Evolutionary conservation across 148 eudicot species (phyloP).

Genomic region (Arbutus unedo): DNA sequence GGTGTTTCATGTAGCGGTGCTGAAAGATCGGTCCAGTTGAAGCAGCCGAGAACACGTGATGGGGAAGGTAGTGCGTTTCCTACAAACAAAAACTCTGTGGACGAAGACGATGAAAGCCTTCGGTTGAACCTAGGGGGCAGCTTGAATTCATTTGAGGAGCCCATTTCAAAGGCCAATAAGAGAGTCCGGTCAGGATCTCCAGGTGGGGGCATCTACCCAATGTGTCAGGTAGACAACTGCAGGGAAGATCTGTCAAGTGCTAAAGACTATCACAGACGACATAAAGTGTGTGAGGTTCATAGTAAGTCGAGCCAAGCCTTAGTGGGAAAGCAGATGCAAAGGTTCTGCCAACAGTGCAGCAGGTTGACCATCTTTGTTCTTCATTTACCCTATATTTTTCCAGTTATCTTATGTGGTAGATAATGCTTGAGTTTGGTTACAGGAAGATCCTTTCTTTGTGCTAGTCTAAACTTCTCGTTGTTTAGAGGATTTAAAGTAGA

Average conservation of each 20-base stretch:
- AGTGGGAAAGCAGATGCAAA: constrained; percentile 80
- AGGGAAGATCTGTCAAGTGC: constrained; percentile 66
- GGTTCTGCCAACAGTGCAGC: constrained; percentile 95
- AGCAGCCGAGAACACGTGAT: constrained; percentile 11
- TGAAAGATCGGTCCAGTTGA: not conserved
- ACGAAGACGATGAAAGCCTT: constrained; percentile 35
- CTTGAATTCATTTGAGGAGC: constrained; percentile 21
- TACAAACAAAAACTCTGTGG: constrained; percentile 12
- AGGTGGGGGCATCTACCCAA: constrained; percentile 46
- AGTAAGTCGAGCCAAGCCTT: constrained; percentile 66
- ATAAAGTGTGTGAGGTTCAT: constrained; percentile 80
- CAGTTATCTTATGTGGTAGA: not conserved
- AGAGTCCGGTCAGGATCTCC: constrained; percentile 58
- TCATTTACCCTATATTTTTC: not conserved
- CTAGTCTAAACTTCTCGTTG: not conserved
- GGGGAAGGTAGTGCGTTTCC: constrained; percentile 15
- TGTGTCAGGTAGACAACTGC: constrained; percentile 84
- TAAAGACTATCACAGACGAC: constrained; percentile 84
- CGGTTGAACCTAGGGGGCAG: constrained; percentile 39
- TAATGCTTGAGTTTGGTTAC: not conserved
- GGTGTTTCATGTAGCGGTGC: constrained; percentile 1
- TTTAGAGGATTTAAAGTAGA: not conserved
- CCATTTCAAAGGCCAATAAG: constrained; percentile 39
- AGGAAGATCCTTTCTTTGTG: not conserved
- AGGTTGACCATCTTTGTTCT: constrained; percentile 35